Evolutionary conservation across 345 rosid genomes (phyloP).

Genomic region (Lenwebbia sp.): DNA sequence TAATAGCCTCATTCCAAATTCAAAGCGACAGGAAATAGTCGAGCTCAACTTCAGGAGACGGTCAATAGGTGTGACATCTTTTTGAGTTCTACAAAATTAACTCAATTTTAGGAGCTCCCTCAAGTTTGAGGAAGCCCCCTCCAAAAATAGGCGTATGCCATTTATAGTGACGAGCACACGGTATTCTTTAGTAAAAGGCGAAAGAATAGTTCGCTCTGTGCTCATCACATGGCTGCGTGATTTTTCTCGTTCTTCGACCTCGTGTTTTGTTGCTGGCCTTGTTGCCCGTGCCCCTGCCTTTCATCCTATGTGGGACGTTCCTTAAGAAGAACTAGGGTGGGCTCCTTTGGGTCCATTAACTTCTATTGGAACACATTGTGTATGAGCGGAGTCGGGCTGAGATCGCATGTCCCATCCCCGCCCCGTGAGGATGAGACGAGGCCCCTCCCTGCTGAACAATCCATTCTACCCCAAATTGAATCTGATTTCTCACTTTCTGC

Average conservation of each 20-base stretch:
- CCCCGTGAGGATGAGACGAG: neutral
- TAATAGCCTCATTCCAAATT: too few species aligned
- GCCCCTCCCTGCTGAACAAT: neutral
- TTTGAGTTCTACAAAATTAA: too few species aligned
- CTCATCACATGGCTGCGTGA: neutral
- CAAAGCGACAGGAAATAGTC: too few species aligned
- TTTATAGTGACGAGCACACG: slow-evolving; percentile 10
- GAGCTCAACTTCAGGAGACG: too few species aligned
- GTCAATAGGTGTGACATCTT: too few species aligned
- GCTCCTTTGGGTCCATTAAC: neutral
- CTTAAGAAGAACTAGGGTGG: neutral
- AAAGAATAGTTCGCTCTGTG: slow-evolving; percentile 39
- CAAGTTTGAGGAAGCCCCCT: neutral
- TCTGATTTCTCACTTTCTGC: neutral
- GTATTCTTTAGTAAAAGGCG: slow-evolving; percentile 47
- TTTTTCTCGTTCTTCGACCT: too few species aligned
- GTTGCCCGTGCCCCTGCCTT: neutral
- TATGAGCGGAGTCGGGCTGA: neutral
- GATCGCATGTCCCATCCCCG: neutral
- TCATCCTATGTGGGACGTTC: neutral
- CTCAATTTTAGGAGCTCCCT: neutral
- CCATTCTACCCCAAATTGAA: neutral
- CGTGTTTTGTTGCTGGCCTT: neutral
- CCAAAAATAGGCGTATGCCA: slow-evolving; percentile 17
- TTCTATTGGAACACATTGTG: neutral